A percentile compares a stretch with the other conserved stretches of the same genome.
These are phyloP conservation scores for Ogataea angusta DNA, from an alignment of 805 yeast species.

Conservation along the genomic window DNA sequence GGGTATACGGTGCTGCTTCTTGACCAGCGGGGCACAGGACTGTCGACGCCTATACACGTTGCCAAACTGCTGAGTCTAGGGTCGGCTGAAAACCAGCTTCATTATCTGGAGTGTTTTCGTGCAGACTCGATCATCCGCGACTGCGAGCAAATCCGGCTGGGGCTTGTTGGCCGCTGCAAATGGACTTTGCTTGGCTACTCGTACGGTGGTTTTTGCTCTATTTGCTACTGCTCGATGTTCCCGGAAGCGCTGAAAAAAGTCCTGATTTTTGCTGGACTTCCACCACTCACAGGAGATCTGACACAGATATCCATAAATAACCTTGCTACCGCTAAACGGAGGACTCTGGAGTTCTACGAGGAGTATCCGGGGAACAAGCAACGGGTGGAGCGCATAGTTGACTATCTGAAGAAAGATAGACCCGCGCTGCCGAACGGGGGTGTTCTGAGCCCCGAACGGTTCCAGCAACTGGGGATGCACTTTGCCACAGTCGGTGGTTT, in stretches of 20 bases:
- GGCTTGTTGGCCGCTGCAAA: slow-evolving; percentile 30
- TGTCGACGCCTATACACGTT: slow-evolving; percentile 45
- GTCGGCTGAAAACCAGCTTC: slow-evolving; percentile 32
- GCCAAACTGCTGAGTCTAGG: slow-evolving; percentile 20
- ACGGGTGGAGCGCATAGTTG: slow-evolving; percentile 37
- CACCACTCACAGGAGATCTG: slow-evolving; percentile 43
- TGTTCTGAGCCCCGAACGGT: slow-evolving; percentile 44
- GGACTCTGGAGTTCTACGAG: slow-evolving; percentile 45
- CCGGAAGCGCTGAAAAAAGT: slow-evolving; percentile 42
- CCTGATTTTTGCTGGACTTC: slow-evolving; percentile 56
- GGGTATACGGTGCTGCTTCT: slow-evolving; percentile 34
- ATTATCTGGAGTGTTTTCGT: slow-evolving; percentile 43
- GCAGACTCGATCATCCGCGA: slow-evolving; percentile 54
- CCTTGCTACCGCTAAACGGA: slow-evolving; percentile 42
- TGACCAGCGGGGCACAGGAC: slow-evolving; percentile 65
- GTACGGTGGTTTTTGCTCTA: slow-evolving; percentile 52
- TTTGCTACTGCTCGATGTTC: slow-evolving; percentile 46
- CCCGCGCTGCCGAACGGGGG: slow-evolving; percentile 52
- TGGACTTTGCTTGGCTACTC: slow-evolving; percentile 58
- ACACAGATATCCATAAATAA: slow-evolving; percentile 50
- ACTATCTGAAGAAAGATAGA: slow-evolving; percentile 30
- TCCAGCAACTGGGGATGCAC: slow-evolving; percentile 48
- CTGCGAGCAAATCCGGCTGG: slow-evolving; percentile 42
- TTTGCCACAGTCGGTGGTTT: slow-evolving; percentile 54
- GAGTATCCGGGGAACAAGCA: slow-evolving; percentile 47